These are phyloP conservation scores for Zizania latifolia DNA, from an alignment of 176 grass and related monocot species.

Conservation along the genomic window DNA sequence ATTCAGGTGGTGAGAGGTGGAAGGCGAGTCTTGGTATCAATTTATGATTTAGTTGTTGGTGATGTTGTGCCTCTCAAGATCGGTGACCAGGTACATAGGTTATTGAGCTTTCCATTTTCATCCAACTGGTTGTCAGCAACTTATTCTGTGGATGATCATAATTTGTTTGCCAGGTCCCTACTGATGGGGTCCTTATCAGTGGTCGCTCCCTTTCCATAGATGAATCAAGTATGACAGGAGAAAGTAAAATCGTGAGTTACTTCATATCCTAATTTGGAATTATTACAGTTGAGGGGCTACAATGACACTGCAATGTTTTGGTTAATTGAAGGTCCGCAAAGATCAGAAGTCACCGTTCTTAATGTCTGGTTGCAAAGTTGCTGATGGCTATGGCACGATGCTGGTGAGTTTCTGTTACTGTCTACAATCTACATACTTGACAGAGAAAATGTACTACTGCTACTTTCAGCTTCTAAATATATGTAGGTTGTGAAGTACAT, in stretches of 20 bases:
- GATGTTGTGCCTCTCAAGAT: constrained; percentile 90
- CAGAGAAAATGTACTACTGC: neutral
- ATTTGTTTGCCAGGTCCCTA: constrained; percentile 63
- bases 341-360: constrained; percentile 81
- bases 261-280: neutral
- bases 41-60: constrained; percentile 87
- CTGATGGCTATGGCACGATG: constrained; percentile 90
- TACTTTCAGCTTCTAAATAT: neutral
- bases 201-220: constrained; percentile 91
- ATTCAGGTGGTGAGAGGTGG: constrained; percentile 81
- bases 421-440: neutral
- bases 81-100: constrained; percentile 76
- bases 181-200: constrained; percentile 80
- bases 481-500: neutral
- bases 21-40: constrained; percentile 69
- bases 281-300: constrained; percentile 2
- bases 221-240: constrained; percentile 97
- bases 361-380: constrained; percentile 98
- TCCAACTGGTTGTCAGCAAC: neutral
- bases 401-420: constrained; percentile 59
- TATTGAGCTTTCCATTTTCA: constrained; percentile 14
- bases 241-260: constrained; percentile 88
- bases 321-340: constrained; percentile 59
- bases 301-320: constrained; percentile 9
- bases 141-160: neutral